phyloP scores from a whole-genome alignment of 176 grass and related monocot species.

The Puccinellia tenuiflora region DNA sequence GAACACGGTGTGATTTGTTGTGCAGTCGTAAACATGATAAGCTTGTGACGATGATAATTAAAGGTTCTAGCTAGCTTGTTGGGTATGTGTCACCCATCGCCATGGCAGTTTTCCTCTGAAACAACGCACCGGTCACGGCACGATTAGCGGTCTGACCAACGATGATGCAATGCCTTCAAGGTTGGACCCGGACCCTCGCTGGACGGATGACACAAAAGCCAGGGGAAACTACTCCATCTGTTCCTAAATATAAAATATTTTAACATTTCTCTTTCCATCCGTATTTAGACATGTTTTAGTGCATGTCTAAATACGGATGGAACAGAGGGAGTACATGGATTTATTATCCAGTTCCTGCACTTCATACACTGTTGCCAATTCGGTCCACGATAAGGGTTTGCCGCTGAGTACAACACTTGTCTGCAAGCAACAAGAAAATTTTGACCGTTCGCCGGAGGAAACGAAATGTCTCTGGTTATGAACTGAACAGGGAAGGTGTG shows the following conservation, averaged over 20 bases:
- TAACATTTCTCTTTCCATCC: too few relatives aligned
- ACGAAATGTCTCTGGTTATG: background rate
- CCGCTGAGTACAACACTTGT: background rate
- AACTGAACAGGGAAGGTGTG: background rate
- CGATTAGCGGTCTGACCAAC: background rate
- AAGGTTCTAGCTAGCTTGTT: background rate
- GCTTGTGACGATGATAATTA: background rate
- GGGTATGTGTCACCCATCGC: background rate
- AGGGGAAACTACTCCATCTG: too few relatives aligned
- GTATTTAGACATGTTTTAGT: too few relatives aligned
- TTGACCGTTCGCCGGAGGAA: background rate
- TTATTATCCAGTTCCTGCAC: background rate
- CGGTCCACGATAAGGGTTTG: background rate
- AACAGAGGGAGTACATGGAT: too few relatives aligned
- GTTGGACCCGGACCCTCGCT: too few relatives aligned
- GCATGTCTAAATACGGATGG: too few relatives aligned
- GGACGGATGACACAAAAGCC: too few relatives aligned
- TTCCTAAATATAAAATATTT: too few relatives aligned
- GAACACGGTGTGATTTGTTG: background rate
- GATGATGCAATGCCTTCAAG: background rate
- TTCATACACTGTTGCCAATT: background rate
- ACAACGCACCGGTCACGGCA: background rate
- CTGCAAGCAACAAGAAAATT: background rate
- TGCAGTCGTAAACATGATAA: background rate
- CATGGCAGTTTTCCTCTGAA: background rate